Conservation (phyloP, 2,329 filamentous ascomycete genomes). For the Colletotrichum coccodes region DNA sequence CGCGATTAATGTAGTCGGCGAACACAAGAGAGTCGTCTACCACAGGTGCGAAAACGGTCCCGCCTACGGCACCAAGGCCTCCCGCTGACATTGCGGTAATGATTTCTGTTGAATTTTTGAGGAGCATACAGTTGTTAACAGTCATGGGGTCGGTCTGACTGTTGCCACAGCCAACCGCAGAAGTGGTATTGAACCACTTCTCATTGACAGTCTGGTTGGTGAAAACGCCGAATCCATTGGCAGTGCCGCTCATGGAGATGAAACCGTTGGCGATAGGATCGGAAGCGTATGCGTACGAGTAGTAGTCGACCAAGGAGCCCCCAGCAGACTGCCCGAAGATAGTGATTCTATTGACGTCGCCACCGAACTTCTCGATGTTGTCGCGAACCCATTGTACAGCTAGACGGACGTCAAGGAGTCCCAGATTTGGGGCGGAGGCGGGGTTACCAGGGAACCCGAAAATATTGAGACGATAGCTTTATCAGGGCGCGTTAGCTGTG, state of each 20-base stretch:
- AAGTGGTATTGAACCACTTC: slow-evolving; percentile 35
- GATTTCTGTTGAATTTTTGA: slow-evolving; percentile 16
- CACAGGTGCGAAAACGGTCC: slow-evolving; percentile 6
- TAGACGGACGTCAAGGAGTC: slow-evolving; percentile 62
- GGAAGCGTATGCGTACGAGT: slow-evolving; percentile 57
- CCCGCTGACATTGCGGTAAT: not conserved
- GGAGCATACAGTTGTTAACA: slow-evolving; percentile 35
- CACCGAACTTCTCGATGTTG: slow-evolving; percentile 62
- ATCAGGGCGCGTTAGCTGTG: not conserved
- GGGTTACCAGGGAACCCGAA: slow-evolving; percentile 51
- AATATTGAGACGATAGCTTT: slow-evolving; percentile 52
- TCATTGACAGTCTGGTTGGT: slow-evolving; percentile 22
- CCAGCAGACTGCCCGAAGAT: slow-evolving; percentile 40
- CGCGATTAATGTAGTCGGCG: slow-evolving; percentile 13
- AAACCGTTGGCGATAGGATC: slow-evolving; percentile 60
- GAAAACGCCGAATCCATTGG: slow-evolving; percentile 39
- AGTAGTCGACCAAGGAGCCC: slow-evolving; percentile 51
- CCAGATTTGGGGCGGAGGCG: slow-evolving; percentile 50
- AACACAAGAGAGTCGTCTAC: slow-evolving; percentile 22
- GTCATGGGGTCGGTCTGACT: slow-evolving; percentile 33
- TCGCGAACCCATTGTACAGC: slow-evolving; percentile 61
- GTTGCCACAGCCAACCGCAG: slow-evolving; percentile 40
- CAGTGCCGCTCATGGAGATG: slow-evolving; percentile 54
- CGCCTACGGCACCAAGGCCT: not conserved
- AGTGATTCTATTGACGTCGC: slow-evolving; percentile 55